Percentiles rank a stretch among this genome's conserved stretches.
These are phyloP conservation scores for Cryptosporidium baileyi DNA, from an alignment of 169 alveolate genomes.

Conservation along the genomic window DNA sequence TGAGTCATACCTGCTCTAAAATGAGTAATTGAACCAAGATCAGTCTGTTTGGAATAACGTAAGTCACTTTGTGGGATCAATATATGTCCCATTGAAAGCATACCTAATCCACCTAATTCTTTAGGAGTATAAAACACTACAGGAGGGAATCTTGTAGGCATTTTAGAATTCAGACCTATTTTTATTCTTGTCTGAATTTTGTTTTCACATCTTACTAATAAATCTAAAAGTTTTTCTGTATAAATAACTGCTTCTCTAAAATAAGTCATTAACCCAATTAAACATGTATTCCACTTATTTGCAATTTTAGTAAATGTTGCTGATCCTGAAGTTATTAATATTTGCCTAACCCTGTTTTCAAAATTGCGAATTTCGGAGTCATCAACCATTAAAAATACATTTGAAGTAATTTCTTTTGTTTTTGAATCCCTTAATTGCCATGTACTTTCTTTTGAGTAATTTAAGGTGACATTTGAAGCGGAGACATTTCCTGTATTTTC, in stretches of 20 bases:
- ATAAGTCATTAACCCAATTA: constrained; percentile 98
- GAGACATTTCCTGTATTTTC: not conserved
- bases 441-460: constrained; percentile 89
- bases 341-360: constrained; percentile 96
- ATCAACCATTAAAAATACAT: constrained; percentile 98
- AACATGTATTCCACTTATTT: constrained; percentile 99
- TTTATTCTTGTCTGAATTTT: constrained; percentile 99
- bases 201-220: constrained; percentile 97
- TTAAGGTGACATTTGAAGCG: not conserved
- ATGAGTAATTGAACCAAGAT: constrained; percentile 96
- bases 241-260: constrained; percentile 99
- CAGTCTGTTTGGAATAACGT: constrained; percentile 96
- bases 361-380: constrained; percentile 95
- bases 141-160: constrained; percentile 99
- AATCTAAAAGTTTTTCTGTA: constrained; percentile 96
- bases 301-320: constrained; percentile 99
- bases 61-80: constrained; percentile 99
- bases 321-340: constrained; percentile 98
- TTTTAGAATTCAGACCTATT: constrained; percentile 99
- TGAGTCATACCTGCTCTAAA: constrained; percentile 99
- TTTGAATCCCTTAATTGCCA: constrained; percentile 98
- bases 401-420: constrained; percentile 98
- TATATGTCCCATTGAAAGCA: constrained; percentile 99
- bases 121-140: constrained; percentile 99
- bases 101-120: constrained; percentile 99